Evolutionary conservation across 2,329 filamentous ascomycete genomes (phyloP).

Genomic region (Penicillium vulpinum): DNA sequence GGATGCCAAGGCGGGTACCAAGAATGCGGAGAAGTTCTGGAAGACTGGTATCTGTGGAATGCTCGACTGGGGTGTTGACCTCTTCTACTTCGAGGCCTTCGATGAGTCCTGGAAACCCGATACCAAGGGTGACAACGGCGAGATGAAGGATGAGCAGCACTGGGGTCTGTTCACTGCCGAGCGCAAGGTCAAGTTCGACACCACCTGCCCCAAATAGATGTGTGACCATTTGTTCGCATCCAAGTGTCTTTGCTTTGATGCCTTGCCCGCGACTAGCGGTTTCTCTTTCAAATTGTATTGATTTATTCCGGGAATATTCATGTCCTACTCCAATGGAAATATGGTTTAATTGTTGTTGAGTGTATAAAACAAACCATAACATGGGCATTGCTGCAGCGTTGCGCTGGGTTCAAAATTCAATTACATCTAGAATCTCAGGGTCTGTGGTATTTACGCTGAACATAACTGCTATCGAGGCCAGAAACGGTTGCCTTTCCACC

Average conservation of each 20-base stretch:
- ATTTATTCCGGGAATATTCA: conserved; percentile 2
- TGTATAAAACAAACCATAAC: not conserved
- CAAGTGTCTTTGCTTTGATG: not conserved
- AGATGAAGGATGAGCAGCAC: conserved; percentile 62
- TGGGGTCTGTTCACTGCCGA: conserved; percentile 68
- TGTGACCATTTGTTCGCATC: conserved; percentile 1
- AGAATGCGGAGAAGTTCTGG: conserved; percentile 63
- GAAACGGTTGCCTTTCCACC: too few relatives aligned
- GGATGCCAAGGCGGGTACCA: conserved; percentile 58
- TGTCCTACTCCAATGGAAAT: conserved; percentile 5
- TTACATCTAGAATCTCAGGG: not conserved
- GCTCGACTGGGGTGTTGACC: conserved; percentile 65
- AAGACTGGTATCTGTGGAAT: conserved; percentile 63
- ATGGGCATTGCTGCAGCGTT: not conserved
- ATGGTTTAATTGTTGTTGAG: not conserved
- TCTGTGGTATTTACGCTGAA: too few relatives aligned
- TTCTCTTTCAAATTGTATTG: conserved; percentile 17
- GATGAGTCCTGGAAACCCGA: conserved; percentile 71
- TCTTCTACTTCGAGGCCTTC: conserved; percentile 73
- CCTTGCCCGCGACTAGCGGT: not conserved
- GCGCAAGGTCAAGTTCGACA: conserved; percentile 58
- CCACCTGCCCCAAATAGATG: conserved; percentile 43
- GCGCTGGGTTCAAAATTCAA: not conserved
- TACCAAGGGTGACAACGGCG: conserved; percentile 63
- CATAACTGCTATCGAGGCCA: too few relatives aligned